Percentiles rank a stretch among this genome's conserved stretches.
Conservation (phyloP, 352 stramenopile genomes). For the Pseudoperonospora humuli region DNA sequence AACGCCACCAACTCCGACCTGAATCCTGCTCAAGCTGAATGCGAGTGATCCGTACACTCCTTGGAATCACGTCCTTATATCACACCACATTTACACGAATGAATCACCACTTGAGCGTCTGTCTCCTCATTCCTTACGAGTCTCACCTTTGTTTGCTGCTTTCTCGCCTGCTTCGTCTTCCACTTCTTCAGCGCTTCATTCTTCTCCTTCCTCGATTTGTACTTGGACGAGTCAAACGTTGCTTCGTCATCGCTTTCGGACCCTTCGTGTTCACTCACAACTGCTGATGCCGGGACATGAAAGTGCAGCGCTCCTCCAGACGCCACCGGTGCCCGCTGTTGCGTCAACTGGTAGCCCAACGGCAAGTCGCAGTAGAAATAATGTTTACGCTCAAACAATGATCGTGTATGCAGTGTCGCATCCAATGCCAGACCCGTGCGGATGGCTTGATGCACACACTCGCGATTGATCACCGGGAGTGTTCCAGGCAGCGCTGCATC, state of each 20-base stretch:
- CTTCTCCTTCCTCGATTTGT: conserved; percentile 72
- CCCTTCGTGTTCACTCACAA: conserved; percentile 31
- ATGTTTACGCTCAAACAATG: conserved; percentile 96
- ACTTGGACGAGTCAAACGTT: conserved; percentile 65
- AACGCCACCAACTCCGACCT: conserved; percentile 19
- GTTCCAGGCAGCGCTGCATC: conserved; percentile 78
- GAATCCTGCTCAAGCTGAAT: conserved; percentile 97
- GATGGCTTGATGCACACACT: conserved; percentile 78
- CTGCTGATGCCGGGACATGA: conserved; percentile 31
- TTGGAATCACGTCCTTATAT: conserved; percentile 39
- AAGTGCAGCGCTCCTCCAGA: conserved; percentile 62
- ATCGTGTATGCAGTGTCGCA: conserved; percentile 73
- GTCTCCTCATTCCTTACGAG: too few species aligned
- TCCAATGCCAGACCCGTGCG: conserved; percentile 73
- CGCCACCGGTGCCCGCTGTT: conserved; percentile 90
- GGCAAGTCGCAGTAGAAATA: conserved; percentile 97
- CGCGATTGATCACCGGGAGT: conserved; percentile 66
- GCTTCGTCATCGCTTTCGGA: conserved; percentile 10
- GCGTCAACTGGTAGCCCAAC: conserved; percentile 96
- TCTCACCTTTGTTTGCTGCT: conserved; percentile 23
- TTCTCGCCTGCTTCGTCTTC: conserved; percentile 42
- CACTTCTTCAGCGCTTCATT: conserved; percentile 57
- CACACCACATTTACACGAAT: conserved; percentile 7
- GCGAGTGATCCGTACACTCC: conserved; percentile 85
- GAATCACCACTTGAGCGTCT: too few species aligned